A percentile compares a stretch with the other conserved stretches of the same genome.
Conservation (phyloP, 2,329 filamentous ascomycete genomes). For the Clonostachys rhizophaga region DNA sequence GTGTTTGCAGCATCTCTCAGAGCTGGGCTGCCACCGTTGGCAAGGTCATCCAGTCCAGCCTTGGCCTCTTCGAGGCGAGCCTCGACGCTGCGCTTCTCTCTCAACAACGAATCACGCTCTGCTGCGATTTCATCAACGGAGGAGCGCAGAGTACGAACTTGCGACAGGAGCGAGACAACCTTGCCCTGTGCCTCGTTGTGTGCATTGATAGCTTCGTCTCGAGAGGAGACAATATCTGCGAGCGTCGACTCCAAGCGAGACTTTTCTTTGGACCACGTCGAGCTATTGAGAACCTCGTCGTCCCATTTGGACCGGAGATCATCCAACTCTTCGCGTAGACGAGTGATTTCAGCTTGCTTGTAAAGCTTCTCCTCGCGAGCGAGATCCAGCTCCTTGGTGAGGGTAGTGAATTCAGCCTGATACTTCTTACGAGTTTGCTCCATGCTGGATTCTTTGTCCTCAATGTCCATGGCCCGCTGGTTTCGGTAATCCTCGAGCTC, state of each 20-base stretch:
- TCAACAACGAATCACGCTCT: conserved; percentile 77
- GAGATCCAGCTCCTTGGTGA: conserved; percentile 89
- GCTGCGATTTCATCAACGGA: conserved; percentile 80
- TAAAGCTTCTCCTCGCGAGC: conserved; percentile 84
- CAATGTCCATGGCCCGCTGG: conserved; percentile 91
- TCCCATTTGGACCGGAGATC: conserved; percentile 96
- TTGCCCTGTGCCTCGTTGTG: conserved; percentile 95
- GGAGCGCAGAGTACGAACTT: conserved; percentile 79
- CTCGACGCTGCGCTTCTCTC: conserved; percentile 89
- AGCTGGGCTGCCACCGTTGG: conserved; percentile 78
- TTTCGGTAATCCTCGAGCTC: conserved; percentile 97
- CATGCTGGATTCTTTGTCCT: conserved; percentile 93
- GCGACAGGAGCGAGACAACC: conserved; percentile 83
- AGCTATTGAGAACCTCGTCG: conserved; percentile 94
- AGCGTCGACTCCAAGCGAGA: conserved; percentile 84
- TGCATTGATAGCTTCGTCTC: conserved; percentile 86
- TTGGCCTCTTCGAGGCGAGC: conserved; percentile 81
- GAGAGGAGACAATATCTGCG: conserved; percentile 82
- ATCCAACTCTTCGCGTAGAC: conserved; percentile 92
- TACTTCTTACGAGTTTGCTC: conserved; percentile 98
- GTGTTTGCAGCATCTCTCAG: conserved; percentile 85
- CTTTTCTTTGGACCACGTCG: conserved; percentile 98
- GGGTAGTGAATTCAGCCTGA: conserved; percentile 81
- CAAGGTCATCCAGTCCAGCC: conserved; percentile 81
- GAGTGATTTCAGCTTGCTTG: conserved; percentile 81